Evolutionary conservation across 164 flowering plant species (phyloP).

Genomic region (Euptelea pleiosperma): DNA sequence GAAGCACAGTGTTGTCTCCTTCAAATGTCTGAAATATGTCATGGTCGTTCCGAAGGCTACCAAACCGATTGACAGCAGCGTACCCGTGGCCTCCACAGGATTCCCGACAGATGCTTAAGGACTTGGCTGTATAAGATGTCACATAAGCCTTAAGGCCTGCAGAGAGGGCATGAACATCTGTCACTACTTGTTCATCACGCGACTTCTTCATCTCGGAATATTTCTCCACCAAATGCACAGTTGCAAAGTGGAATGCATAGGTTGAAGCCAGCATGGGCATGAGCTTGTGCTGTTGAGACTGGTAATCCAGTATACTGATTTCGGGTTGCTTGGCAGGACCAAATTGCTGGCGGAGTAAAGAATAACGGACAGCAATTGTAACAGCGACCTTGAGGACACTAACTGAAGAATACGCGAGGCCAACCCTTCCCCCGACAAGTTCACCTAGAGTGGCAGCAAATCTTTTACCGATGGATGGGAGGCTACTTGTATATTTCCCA

Average conservation of each 20-base stretch:
- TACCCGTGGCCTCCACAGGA: constrained; percentile 99
- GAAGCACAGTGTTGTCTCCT: constrained; percentile 96
- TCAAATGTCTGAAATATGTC: constrained; percentile 98
- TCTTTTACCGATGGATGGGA: constrained; percentile 76
- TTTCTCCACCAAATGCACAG: constrained; percentile 63
- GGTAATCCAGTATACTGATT: constrained; percentile 87
- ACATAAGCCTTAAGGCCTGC: constrained; percentile 93
- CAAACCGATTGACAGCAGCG: constrained; percentile 94
- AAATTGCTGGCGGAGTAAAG: constrained; percentile 86
- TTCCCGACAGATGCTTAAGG: constrained; percentile 82
- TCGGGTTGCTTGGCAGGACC: constrained; percentile 93
- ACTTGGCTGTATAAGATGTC: constrained; percentile 80
- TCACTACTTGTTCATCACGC: constrained; percentile 72
- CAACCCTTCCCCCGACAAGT: constrained; percentile 94
- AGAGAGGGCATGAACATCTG: constrained; percentile 85
- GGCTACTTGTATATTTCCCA: constrained; percentile 85
- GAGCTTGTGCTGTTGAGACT: constrained; percentile 95
- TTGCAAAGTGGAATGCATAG: constrained; percentile 90
- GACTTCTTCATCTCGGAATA: constrained; percentile 89
- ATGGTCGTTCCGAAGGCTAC: constrained; percentile 87
- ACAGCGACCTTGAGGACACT: constrained; percentile 70
- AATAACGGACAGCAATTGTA: constrained; percentile 86
- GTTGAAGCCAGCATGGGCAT: constrained; percentile 98
- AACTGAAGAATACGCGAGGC: constrained; percentile 85
- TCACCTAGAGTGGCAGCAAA: constrained; percentile 96